Evolutionary conservation across 352 stramenopile genomes (phyloP).

Genomic region (Blastocystis sp.): DNA sequence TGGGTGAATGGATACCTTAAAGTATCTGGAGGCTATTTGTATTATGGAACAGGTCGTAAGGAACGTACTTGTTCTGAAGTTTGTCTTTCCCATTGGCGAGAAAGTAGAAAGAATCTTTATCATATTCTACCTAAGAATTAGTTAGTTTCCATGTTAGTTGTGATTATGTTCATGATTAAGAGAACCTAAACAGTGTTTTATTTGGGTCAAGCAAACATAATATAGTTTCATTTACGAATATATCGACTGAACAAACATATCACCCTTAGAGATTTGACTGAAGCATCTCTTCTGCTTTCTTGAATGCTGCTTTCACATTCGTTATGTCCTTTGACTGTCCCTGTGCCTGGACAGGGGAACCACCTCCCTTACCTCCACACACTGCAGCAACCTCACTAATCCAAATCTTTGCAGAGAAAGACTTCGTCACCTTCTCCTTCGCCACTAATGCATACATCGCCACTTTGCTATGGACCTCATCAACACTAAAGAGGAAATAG

Average conservation of each 20-base stretch:
- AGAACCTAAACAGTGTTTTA: not conserved
- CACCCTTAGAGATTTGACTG: conserved; percentile 19
- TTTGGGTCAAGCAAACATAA: not conserved
- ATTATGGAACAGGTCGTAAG: not conserved
- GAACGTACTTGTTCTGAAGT: not conserved
- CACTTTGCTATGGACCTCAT: conserved; percentile 85
- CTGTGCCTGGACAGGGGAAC: conserved; percentile 70
- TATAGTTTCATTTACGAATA: not conserved
- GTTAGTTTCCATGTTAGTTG: not conserved
- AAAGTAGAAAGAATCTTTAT: not conserved
- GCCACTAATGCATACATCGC: conserved; percentile 86
- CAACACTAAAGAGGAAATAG: conserved; percentile 82
- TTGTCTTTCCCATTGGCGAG: not conserved
- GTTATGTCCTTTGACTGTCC: conserved; percentile 59
- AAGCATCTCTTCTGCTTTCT: conserved; percentile 63
- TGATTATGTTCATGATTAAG: not conserved
- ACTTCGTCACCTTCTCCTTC: conserved; percentile 76
- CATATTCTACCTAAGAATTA: not conserved
- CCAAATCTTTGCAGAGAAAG: conserved; percentile 86
- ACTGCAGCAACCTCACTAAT: conserved; percentile 83
- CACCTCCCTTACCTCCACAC: conserved; percentile 89
- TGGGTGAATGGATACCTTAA: not conserved
- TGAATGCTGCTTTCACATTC: conserved; percentile 39
- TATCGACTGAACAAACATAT: not conserved
- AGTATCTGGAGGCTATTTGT: not conserved